Base-by-base conservation (phyloP, 495 filamentous ascomycete genomes). In the Platismatia glauca region DNA sequence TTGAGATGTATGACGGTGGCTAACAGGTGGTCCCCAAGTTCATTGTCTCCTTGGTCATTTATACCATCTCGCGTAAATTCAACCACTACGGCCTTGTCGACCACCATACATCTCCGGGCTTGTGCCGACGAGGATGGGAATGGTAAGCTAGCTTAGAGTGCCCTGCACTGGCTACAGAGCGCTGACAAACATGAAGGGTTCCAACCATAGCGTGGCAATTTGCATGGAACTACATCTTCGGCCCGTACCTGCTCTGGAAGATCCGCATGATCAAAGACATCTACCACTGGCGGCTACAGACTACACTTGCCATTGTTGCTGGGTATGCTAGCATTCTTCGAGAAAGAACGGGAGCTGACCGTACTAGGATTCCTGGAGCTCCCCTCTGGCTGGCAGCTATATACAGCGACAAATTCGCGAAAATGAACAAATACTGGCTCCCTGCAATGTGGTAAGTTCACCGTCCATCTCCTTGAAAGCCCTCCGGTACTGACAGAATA, bases 281-380 rank as follows among this genome's bases (percentile, higher is more conserved):
- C 2, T 80, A 87, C 59, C 81, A 81, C 58, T 89, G 85, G 86
- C 78, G 83, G 16, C 64, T 78, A 7, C 84, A 88, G 67, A 87
- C 84, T 15, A 82, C 83, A 38, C 74, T 76, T 29, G 85, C 82
- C 68, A 80, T 80, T 63, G 64, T 87, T 55, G 76, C 79, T 22
- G 77, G 80, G 82, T 77, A 74, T 61, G 76, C 66, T 20, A 15
- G 33, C 33, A 27, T 62, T 20, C 4, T 55, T 59, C 33, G 4
- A 59, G 29, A 31, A 18, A 50, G 34, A 7, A 48, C 20, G 55
- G 33, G 8, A 5, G 29, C 61, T 65, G 46, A 67, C 50, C 27
- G 18, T 53, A 58, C 8, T 39, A 85, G 82, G 33, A 79, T 89
- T 16, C 84, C 78, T 41, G 85, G 83, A 15, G 81, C 84, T 8